Percentiles rank a stretch among this genome's conserved stretches.
These are phyloP conservation scores for Ogataea naganishii DNA, from an alignment of 805 yeast genomes.

Conservation along the genomic window DNA sequence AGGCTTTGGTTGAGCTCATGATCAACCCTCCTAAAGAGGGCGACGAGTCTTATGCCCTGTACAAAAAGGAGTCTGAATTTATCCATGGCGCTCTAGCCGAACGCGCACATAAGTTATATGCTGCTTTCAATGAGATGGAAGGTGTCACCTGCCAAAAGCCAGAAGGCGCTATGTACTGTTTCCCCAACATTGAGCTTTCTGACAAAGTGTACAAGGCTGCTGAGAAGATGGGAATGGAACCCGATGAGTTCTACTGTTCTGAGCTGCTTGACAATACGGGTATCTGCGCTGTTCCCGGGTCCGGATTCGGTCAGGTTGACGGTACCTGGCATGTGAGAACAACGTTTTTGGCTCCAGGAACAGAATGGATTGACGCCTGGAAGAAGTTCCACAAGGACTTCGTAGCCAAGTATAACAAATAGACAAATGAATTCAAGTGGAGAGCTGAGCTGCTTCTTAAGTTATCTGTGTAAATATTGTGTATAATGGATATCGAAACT, in stretches of 20 bases:
- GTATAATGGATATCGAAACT: background rate
- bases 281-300: constrained; percentile 95
- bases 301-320: constrained; percentile 89
- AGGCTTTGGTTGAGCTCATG: constrained; percentile 88
- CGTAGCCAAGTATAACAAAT: constrained; percentile 41
- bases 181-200: constrained; percentile 69
- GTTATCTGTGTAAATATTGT: background rate
- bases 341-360: constrained; percentile 93
- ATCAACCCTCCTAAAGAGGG: constrained; percentile 81
- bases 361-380: constrained; percentile 80
- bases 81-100: constrained; percentile 55
- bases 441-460: background rate
- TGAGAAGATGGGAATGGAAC: constrained; percentile 39
- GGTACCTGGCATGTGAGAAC: constrained; percentile 93
- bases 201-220: constrained; percentile 59
- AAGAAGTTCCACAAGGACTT: constrained; percentile 69
- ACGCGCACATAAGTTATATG: constrained; percentile 58
- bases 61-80: constrained; percentile 48
- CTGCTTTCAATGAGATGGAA: constrained; percentile 68
- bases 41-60: constrained; percentile 63
- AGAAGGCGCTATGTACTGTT: constrained; percentile 95
- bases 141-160: constrained; percentile 85
- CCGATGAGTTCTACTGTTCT: constrained; percentile 87
- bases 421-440: too few species aligned
- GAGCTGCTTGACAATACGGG: constrained; percentile 82